Percentiles rank a stretch among this genome's conserved stretches.
phyloP scores from a whole-genome alignment of 768 basidiomycete species.

The Agaricus sinodeliciosus region DNA sequence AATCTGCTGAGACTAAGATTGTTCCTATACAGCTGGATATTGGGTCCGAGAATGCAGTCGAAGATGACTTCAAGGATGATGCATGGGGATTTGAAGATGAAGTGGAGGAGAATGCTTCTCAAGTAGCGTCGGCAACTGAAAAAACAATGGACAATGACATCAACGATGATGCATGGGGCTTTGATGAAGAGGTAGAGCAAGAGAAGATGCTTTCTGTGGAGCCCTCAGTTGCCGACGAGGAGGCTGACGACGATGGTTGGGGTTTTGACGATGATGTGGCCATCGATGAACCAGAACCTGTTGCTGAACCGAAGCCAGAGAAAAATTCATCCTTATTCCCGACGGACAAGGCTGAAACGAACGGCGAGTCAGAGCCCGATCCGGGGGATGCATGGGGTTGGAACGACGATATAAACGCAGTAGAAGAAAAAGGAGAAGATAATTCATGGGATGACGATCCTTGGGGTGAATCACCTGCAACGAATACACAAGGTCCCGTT shows the following conservation, averaged over 20 bases:
- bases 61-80: slow-evolving; percentile 31
- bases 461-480: slow-evolving; percentile 46
- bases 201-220: neutral
- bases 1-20: slow-evolving; percentile 23
- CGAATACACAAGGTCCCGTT: slow-evolving; percentile 17
- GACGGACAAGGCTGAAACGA: slow-evolving; percentile 7
- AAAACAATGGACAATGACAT: slow-evolving; percentile 16
- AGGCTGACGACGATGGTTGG: slow-evolving; percentile 39
- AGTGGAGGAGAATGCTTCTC: slow-evolving; percentile 15
- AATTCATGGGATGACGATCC: slow-evolving; percentile 63
- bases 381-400: slow-evolving; percentile 71
- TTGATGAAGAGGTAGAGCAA: slow-evolving; percentile 26
- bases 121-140: slow-evolving; percentile 3
- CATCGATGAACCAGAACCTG: slow-evolving; percentile 15
- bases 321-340: neutral
- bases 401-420: slow-evolving; percentile 47
- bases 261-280: slow-evolving; percentile 39
- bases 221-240: slow-evolving; percentile 19
- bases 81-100: slow-evolving; percentile 26
- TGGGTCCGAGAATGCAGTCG: slow-evolving; percentile 20
- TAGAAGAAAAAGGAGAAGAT: slow-evolving; percentile 24
- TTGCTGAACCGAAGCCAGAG: slow-evolving; percentile 3
- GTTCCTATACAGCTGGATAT: slow-evolving; percentile 24
- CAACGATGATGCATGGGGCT: slow-evolving; percentile 42
- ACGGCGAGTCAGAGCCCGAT: slow-evolving; percentile 29